Base-by-base conservation (phyloP, 2,329 filamentous ascomycete species). In the Ophiostoma australiae region DNA sequence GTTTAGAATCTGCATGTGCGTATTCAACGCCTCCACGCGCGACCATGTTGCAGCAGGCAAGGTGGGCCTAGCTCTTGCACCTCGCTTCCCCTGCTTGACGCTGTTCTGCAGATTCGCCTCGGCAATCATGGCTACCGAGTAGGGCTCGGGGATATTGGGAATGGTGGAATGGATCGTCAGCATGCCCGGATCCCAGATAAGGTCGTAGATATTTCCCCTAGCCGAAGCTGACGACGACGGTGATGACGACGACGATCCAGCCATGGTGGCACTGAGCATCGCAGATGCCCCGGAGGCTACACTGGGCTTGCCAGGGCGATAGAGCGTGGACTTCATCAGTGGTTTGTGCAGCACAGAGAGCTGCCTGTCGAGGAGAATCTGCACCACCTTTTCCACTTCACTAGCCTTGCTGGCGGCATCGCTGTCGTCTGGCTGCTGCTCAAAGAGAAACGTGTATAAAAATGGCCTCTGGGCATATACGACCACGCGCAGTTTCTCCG, bases 401-500 rank as follows among this genome's bases (percentile, higher is more conserved):
- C 33, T 5, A 0, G 17, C 11, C 15, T 44, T 58, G 17, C 15
- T 7, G 1, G 33, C 33, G 4, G 63, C 20, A 13, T 41, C 37
- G 13, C 10, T 37, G n/a, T 63, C 68, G 15, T 39, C 37, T 83
- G 7, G 90, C 89, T 67, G 83, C 61, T 85, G 81, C 67, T 85
- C 80, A 78, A 94, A 94, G 4, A 95, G 81, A 73, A 95, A 90
- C 1, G 89, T 86, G 77, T 91, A 94, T 67, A 94, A 86, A 79
- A 94, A 94, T 0, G 92, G 92, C 33, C 85, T 86, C 77, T 89
- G 88, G 66, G 90, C 86, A 76, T 93, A 94, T 68, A 93, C 85
- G 7, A 93, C 85, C 1, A 92, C 89, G 0, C 89, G 86, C 61
- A 93, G 78, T 75, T 85, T 87, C 72, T 83, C 82, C 20, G 39